phyloP scores from a whole-genome alignment of 1,284 basidiomycete genomes.

The Pyrrhoderma lamaoense region DNA sequence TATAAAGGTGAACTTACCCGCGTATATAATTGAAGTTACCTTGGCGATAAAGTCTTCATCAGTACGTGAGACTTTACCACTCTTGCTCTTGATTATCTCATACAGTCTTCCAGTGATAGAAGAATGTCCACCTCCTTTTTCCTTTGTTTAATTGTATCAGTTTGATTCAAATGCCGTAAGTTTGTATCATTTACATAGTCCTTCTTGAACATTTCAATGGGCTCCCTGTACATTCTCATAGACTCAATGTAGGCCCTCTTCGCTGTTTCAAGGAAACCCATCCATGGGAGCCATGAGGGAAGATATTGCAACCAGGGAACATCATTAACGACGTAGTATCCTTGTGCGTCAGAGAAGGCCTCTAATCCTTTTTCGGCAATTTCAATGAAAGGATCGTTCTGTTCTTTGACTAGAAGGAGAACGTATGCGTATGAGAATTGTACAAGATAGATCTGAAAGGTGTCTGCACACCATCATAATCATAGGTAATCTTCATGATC shows the following conservation, averaged over 20 bases:
- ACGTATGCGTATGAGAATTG: background rate
- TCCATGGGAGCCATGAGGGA: conserved; percentile 19
- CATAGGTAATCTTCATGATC: conserved; percentile 14
- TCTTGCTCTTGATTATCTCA: background rate
- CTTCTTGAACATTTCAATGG: conserved; percentile 6
- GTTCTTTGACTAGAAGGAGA: background rate
- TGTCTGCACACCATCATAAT: conserved; percentile 1
- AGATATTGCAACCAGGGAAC: conserved; percentile 9
- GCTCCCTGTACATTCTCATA: conserved; percentile 6
- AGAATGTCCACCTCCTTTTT: too few relatives aligned
- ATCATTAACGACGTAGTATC: conserved; percentile 12
- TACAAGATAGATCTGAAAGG: background rate
- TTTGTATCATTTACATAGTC: conserved; percentile 12
- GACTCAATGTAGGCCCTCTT: conserved; percentile 6
- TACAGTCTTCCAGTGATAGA: conserved; percentile 10
- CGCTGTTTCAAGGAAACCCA: conserved; percentile 15
- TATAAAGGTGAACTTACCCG: background rate
- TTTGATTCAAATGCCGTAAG: too few relatives aligned
- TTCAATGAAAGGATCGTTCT: conserved; percentile 17
- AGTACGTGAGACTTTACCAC: background rate
- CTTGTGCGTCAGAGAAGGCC: conserved; percentile 4
- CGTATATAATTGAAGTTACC: background rate
- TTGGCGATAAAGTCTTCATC: conserved; percentile 10
- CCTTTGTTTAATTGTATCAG: too few relatives aligned
- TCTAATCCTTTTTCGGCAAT: conserved; percentile 15